These are phyloP conservation scores for Amorphotheca resinae DNA, from an alignment of 495 filamentous ascomycete species.

Conservation along the genomic window DNA sequence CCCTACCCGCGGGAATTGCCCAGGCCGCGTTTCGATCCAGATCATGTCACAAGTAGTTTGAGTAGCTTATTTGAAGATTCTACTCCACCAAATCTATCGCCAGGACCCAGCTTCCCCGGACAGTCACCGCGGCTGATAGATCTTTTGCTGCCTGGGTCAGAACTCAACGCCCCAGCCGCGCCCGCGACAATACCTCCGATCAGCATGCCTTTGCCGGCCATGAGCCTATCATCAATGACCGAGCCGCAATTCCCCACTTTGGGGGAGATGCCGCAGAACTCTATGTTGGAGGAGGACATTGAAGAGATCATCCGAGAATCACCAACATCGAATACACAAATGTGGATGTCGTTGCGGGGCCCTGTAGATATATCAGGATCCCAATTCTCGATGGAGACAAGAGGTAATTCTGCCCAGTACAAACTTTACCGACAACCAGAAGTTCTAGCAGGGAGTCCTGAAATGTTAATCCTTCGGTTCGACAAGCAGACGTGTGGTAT, in stretches of 20 bases:
- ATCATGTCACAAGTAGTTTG: constrained; percentile 20
- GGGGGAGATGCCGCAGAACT: constrained; percentile 3
- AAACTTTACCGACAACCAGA: constrained; percentile 34
- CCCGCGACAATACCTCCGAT: constrained; percentile 10
- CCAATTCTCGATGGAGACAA: constrained; percentile 2
- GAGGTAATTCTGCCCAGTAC: constrained; percentile 9
- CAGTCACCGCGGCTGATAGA: constrained; percentile 32
- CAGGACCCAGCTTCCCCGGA: constrained; percentile 23
- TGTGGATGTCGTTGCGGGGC: constrained; percentile 24
- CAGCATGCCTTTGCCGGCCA: constrained; percentile 4
- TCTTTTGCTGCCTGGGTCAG: constrained; percentile 31
- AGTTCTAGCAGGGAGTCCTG: constrained; percentile 38
- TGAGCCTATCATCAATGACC: constrained; percentile 9
- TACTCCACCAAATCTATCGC: constrained; percentile 19
- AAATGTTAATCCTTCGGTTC: constrained; percentile 56
- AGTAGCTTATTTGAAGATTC: constrained; percentile 25
- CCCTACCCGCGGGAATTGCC: constrained; percentile 16
- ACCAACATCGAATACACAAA: constrained; percentile 23
- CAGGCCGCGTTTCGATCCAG: constrained; percentile 15
- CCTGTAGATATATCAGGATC: constrained; percentile 3
- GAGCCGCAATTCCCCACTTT: constrained; percentile 6
- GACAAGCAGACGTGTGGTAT: constrained; percentile 65
- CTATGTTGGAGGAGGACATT: constrained; percentile 30
- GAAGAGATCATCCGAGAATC: constrained; percentile 47
- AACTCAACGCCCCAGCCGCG: constrained; percentile 24